Evolutionary conservation across 306 rosid species (phyloP).

Genomic region (Trifolium dubium): DNA sequence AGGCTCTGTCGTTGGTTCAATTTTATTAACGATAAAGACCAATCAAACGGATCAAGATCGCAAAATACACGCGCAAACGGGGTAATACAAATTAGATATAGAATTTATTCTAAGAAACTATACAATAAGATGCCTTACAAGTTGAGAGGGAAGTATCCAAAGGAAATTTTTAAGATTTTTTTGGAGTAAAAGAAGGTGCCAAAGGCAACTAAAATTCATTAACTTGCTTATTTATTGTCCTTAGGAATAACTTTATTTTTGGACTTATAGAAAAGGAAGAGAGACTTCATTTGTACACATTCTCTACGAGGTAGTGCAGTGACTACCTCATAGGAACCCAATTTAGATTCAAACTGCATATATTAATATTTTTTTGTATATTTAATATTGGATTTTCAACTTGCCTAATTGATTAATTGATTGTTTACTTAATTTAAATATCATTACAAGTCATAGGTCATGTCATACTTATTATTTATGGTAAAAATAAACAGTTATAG

Average conservation of each 20-base stretch:
- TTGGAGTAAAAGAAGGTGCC: constrained; percentile 21
- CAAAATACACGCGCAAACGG: constrained; percentile 52
- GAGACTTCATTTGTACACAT: constrained; percentile 40
- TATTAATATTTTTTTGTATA: constrained; percentile 26
- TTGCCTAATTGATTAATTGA: constrained; percentile 8
- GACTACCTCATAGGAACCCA: constrained; percentile 39
- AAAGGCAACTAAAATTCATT: constrained; percentile 15
- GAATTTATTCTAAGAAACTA: constrained; percentile 5
- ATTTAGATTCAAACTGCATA: constrained; percentile 40
- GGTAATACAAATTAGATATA: constrained; percentile 27
- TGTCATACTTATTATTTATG: background rate
- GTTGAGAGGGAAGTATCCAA: constrained; percentile 20
- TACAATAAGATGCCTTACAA: constrained; percentile 19
- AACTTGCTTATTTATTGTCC: constrained; percentile 33
- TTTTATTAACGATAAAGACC: constrained; percentile 44
- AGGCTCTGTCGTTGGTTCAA: constrained; percentile 56
- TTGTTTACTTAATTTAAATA: constrained; percentile 1
- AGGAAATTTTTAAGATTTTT: constrained; percentile 3
- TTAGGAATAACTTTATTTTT: constrained; percentile 41
- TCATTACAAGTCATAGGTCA: background rate
- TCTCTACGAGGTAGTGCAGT: constrained; percentile 33
- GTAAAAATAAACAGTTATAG: background rate
- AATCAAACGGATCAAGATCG: constrained; percentile 46
- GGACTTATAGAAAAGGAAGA: constrained; percentile 36
- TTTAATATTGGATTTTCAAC: constrained; percentile 18